A percentile compares a stretch with the other conserved stretches of the same genome.
Evolutionary conservation across 2,329 filamentous ascomycete genomes (phyloP).

Genomic region (Periconia sp.): DNA sequence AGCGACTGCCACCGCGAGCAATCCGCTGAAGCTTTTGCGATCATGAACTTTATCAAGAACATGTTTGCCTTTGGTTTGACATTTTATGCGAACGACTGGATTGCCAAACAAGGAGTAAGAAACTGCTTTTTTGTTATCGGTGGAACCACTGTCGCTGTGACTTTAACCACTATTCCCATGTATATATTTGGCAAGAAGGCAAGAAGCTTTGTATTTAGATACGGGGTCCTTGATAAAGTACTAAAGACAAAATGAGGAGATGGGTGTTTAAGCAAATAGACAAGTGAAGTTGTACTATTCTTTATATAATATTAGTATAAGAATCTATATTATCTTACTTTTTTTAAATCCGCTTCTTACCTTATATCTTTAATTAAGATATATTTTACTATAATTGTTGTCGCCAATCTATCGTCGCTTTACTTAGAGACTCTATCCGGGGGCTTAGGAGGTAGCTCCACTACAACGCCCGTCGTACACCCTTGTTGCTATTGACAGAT

Average conservation of each 20-base stretch:
- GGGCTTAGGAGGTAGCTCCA: too few relatives aligned
- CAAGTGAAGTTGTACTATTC: too few relatives aligned
- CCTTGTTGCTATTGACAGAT: too few relatives aligned
- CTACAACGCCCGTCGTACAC: too few relatives aligned
- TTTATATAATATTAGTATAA: too few relatives aligned
- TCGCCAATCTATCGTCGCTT: too few relatives aligned
- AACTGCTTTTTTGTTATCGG: conserved; percentile 28
- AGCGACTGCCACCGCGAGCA: conserved; percentile 30
- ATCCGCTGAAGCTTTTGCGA: conserved; percentile 30
- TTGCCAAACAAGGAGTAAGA: conserved; percentile 24
- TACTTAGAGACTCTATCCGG: too few relatives aligned
- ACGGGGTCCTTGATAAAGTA: conserved; percentile 22
- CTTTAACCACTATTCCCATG: conserved; percentile 30
- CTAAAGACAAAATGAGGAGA: conserved; percentile 11
- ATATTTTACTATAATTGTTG: too few relatives aligned
- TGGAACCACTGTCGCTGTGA: conserved; percentile 25
- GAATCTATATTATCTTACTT: too few relatives aligned
- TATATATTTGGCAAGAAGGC: conserved; percentile 33
- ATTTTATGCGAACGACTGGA: conserved; percentile 31
- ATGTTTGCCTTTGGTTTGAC: conserved; percentile 31
- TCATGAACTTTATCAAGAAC: conserved; percentile 37
- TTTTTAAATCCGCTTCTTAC: too few relatives aligned
- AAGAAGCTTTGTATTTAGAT: conserved; percentile 41
- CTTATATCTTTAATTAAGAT: too few relatives aligned
- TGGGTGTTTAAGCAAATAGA: too few relatives aligned